Evolutionary conservation across 768 basidiomycete genomes (phyloP), one percentile per base, ranked within the genome.

Genomic region (Steccherinum ochraceum): DNA sequence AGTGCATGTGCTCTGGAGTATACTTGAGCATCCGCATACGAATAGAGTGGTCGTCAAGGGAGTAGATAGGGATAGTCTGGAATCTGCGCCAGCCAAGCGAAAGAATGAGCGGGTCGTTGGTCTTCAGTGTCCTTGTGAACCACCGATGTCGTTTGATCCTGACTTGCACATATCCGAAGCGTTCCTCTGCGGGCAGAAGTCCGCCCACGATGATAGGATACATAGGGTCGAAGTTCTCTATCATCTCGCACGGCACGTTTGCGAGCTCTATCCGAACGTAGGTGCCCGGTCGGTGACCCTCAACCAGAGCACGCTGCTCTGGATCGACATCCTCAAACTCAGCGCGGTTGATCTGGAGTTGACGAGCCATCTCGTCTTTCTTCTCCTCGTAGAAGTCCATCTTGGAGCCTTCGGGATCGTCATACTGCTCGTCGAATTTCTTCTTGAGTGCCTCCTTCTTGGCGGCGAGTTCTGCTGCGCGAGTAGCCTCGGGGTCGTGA

Each of bases 21-120:
- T 99, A 99, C 71, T 99, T 99, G 71, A 99, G 87, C 86, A 98
- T 89, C 27, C 96, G 91, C 85, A 97, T 96, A 16, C 96, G 89
- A 58, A 97, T 95, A 10, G 89, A 92, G 64, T 96, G 94, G 68
- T 99, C 96, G 65, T 99, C 96, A 19, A 99, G 73, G 18, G 93
- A 93, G 69, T 97, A 99, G 56, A 97, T 86, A 2, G 96, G 96
- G 4, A 95, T 74, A 0, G 81, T 87, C 67, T 99, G 96, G 75
- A 98, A 99, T 27, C 96, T 79, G 45, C 96, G 74, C 96, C 96
- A 99, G 16, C 96, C 96, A n/a, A 98, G 72, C 1, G 93, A 96
- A 69, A 98, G 80, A 56, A 98, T 89, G 51, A 99, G 78, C 0
- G 96, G 96, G 67, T 98, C 91, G 67, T 98, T 97, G 43, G 86